Conservation (phyloP, 768 basidiomycete species). For the Tulasnella sp. region DNA sequence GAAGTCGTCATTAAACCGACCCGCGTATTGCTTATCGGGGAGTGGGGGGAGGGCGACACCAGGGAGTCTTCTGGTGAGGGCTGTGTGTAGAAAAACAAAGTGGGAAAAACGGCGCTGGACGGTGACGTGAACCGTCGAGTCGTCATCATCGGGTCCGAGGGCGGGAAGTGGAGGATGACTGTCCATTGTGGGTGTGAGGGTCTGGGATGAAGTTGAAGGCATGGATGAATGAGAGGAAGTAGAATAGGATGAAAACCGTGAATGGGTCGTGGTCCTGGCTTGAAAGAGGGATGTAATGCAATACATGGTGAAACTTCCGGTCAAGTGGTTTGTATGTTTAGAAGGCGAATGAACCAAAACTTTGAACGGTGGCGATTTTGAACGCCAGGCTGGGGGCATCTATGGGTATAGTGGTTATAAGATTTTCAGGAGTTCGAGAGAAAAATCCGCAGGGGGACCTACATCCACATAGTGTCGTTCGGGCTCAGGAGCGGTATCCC, state of each 20-base stretch:
- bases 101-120: conserved; percentile 77
- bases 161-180: not conserved
- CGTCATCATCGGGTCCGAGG: conserved; percentile 6
- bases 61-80: conserved; percentile 53
- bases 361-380: conserved; percentile 58
- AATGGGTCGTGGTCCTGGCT: not conserved
- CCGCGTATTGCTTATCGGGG: conserved; percentile 76
- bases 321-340: conserved; percentile 53
- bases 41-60: conserved; percentile 69
- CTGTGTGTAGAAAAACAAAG: conserved; percentile 65
- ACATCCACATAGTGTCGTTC: conserved; percentile 60
- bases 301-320: conserved; percentile 65
- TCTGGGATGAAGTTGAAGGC: conserved; percentile 11
- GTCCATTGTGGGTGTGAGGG: conserved; percentile 17
- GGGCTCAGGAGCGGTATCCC: conserved; percentile 34
- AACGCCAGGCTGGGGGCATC: conserved; percentile 47
- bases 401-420: not conserved
- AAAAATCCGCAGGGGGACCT: conserved; percentile 25
- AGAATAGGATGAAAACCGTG: conserved; percentile 2
- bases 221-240: not conserved
- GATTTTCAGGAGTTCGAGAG: not conserved
- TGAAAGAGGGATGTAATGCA: conserved; percentile 63
- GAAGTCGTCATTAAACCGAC: conserved; percentile 67
- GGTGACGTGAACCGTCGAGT: conserved; percentile 42
- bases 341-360: conserved; percentile 70